Evolutionary conservation across 805 yeast species (phyloP), one percentile per base, ranked within the genome.

Genomic region (Novakomyces olei): DNA sequence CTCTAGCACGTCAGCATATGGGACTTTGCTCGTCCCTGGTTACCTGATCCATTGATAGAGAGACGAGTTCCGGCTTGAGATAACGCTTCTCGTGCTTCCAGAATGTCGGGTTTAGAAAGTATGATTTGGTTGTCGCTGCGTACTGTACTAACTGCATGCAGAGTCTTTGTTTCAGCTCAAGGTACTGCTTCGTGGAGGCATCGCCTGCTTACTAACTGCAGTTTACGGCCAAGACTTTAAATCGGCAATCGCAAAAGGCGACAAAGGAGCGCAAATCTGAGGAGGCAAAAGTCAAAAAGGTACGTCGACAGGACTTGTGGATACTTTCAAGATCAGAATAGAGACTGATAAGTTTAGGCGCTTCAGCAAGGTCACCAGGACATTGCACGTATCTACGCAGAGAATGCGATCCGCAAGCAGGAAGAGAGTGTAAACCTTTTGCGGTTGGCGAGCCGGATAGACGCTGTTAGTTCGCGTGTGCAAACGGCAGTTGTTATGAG

Each of bases 401-500:
- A 83, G 42, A 88, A 83, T 53, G 94, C 96, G 25, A 80, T 91
- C 28, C 65, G 99, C 32, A 88, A 88, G 52, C 64, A 76, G 29
- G 77, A 76, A 44, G 99, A 88, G 51, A 60, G 85, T 39, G 60
- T 85, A 34, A 85, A 76, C 47, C 54, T 88, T 34, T 57, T 88
- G 34, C 63, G 85, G 41, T 58, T 88, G 36, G 75, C 94, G 0
- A 78, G 93, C 0, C 57, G 95, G 36, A 78, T 88, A 15, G 99
- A 88, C 54, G 85, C 96, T 0, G 98, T 88, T 16, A 92, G 96
- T 0, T 74, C 91, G 3, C 58, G 98, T 37, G 92, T 88, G 2
- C 95, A 85, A 45, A 88, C 99, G 0, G 98, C 98, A 0, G 95
- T 88, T 5, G 85, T 96, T 0, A 88, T 88, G 99, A 65, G 93